Evolutionary conservation across 495 filamentous ascomycete genomes (phyloP), one percentile per base, ranked within the genome.

Genomic region (Talaromyces proteolyticus): DNA sequence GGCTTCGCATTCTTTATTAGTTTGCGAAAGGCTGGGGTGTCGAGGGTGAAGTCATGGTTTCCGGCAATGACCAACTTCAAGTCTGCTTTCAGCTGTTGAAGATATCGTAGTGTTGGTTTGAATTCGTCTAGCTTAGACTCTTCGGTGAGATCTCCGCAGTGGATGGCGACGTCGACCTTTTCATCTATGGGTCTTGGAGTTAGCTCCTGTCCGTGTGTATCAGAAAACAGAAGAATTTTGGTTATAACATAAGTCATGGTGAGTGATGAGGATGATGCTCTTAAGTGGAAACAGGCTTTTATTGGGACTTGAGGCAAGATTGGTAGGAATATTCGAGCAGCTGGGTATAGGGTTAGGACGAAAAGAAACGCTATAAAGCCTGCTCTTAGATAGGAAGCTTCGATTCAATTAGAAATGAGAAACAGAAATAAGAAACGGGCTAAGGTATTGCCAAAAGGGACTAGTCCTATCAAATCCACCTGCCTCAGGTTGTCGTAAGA

Each of bases 31-130:
- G 37, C 25, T 2, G 66, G 55, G 2, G 53, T 56, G 47, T 89
- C 84, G 37, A 89, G 69, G 0, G 78, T 77, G 44, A 82, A 78
- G 53, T 89, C 84, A 53, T 88, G 85, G 58, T 89, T 88, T 0
- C 86, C 84, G 14, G 85, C 79, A 38, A 90, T 88, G n/a, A 85
- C 77, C 10, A 90, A 63, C 46, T 88, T 89, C 4, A 88, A 64
- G 2, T 80, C 77, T 0, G 85, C 82, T 6, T 81, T 57, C 44
- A 84, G 68, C 1, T 44, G 46, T 2, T 62, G 51, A 0, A 91
- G 66, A 42, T 82, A 65, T 11, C 64, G 42, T 10, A 89, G 63
- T 0, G 71, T 57, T 0, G 58, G 48, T 21, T 58, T 62, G 54
- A 75, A 85, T 53, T 87, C 77, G 2, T 70, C 53, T 5, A 86